phyloP scores from a whole-genome alignment of 768 basidiomycete genomes.

The Clathrus columnatus region DNA sequence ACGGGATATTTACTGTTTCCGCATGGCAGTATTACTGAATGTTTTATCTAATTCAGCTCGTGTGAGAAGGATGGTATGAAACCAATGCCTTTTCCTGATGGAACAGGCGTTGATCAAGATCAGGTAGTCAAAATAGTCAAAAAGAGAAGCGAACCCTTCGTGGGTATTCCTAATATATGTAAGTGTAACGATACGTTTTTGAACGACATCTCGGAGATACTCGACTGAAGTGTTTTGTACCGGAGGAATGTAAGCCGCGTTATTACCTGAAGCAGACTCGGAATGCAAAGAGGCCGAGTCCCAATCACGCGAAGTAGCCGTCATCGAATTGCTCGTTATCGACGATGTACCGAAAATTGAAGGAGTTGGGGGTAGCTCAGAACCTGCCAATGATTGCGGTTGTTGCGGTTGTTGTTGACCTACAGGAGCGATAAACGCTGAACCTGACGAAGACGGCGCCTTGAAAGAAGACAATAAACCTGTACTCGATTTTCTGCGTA shows the following conservation, averaged over 20 bases:
- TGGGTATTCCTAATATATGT: slow-evolving; percentile 81
- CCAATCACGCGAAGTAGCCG: slow-evolving; percentile 43
- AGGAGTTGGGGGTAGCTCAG: slow-evolving; percentile 31
- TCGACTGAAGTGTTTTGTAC: slow-evolving; percentile 66
- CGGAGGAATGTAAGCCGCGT: slow-evolving; percentile 18
- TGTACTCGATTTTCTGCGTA: slow-evolving; percentile 81
- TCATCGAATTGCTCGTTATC: slow-evolving; percentile 14
- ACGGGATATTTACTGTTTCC: slow-evolving; percentile 50
- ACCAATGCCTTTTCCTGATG: slow-evolving; percentile 72
- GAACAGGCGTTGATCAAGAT: not conserved
- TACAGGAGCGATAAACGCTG: slow-evolving; percentile 18
- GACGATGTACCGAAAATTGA: slow-evolving; percentile 14
- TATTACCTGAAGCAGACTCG: slow-evolving; percentile 23
- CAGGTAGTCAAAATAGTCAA: slow-evolving; percentile 3
- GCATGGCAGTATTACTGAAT: slow-evolving; percentile 69
- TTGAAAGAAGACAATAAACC: slow-evolving; percentile 74
- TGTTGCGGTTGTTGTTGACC: slow-evolving; percentile 22
- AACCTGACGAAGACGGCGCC: slow-evolving; percentile 8
- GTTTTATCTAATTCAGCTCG: slow-evolving; percentile 62
- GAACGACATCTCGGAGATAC: slow-evolving; percentile 67
- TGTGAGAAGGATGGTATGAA: slow-evolving; percentile 77
- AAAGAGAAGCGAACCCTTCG: slow-evolving; percentile 56
- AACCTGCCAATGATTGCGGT: slow-evolving; percentile 30
- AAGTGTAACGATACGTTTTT: slow-evolving; percentile 77
- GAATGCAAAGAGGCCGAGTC: slow-evolving; percentile 61